Evolutionary conservation across 2,329 filamentous ascomycete species (phyloP).

Genomic region (Neurospora crassa): DNA sequence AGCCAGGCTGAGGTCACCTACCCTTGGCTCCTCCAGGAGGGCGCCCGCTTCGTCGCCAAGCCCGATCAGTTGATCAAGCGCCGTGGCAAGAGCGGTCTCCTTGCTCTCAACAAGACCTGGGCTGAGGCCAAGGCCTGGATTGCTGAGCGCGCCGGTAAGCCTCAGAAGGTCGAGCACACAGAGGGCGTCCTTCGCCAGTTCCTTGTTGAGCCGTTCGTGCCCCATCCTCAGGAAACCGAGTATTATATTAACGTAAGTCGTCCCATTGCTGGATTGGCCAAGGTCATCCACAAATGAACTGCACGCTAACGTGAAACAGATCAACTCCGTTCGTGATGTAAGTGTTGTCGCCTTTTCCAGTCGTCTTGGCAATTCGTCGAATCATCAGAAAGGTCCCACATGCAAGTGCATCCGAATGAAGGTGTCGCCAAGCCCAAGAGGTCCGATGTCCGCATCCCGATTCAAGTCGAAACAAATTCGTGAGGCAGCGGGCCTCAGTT

Average conservation of each 20-base stretch:
- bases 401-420: slow-evolving; percentile 1
- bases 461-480: not conserved
- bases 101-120: slow-evolving; percentile 97
- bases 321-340: slow-evolving; percentile 99
- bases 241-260: slow-evolving; percentile 81
- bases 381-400: not conserved
- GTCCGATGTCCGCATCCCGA: not conserved
- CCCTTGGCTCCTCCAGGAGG: slow-evolving; percentile 81
- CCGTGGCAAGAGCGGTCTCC: slow-evolving; percentile 94
- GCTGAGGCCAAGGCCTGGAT: slow-evolving; percentile 89
- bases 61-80: slow-evolving; percentile 99
- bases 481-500: not conserved
- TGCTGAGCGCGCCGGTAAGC: slow-evolving; percentile 82
- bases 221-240: slow-evolving; percentile 88
- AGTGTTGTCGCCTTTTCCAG: slow-evolving; percentile 32
- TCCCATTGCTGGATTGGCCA: not conserved
- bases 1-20: slow-evolving; percentile 94
- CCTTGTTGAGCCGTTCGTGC: slow-evolving; percentile 96
- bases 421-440: not conserved
- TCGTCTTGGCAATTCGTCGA: not conserved
- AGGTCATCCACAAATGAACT: not conserved
- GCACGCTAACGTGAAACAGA: slow-evolving; percentile 30
- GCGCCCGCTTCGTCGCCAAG: slow-evolving; percentile 94
- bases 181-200: slow-evolving; percentile 86
- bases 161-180: slow-evolving; percentile 85